Evolutionary conservation across 169 alveolate genomes (phyloP).

Genomic region (Cryptosporidium canis): DNA sequence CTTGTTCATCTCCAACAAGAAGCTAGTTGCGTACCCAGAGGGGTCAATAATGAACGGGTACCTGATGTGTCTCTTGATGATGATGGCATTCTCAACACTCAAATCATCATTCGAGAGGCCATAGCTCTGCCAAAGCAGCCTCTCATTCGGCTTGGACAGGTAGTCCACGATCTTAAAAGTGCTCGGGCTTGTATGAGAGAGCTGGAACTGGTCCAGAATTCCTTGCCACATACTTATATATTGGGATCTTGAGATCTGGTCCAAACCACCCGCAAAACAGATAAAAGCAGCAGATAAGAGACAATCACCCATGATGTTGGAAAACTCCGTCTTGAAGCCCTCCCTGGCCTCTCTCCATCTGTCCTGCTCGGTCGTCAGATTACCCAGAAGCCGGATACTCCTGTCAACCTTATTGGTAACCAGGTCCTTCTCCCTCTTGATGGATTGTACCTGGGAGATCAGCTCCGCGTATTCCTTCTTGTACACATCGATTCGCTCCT

Average conservation of each 20-base stretch:
- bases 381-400: slow-evolving; percentile 85
- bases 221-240: slow-evolving; percentile 74
- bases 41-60: slow-evolving; percentile 97
- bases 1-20: slow-evolving; percentile 74
- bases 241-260: slow-evolving; percentile 31
- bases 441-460: slow-evolving; percentile 90
- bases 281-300: slow-evolving; percentile 94
- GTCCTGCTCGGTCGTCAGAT: slow-evolving; percentile 90
- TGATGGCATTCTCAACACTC: slow-evolving; percentile 95
- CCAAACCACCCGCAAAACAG: slow-evolving; percentile 64
- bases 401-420: slow-evolving; percentile 93
- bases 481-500: slow-evolving; percentile 88
- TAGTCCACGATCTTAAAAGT: slow-evolving; percentile 89
- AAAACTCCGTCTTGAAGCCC: slow-evolving; percentile 82
- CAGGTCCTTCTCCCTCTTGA: slow-evolving; percentile 92
- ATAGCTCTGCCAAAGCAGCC: slow-evolving; percentile 85
- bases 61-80: slow-evolving; percentile 87
- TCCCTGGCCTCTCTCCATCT: slow-evolving; percentile 91
- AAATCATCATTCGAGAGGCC: slow-evolving; percentile 96
- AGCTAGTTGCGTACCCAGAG: slow-evolving; percentile 91
- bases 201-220: slow-evolving; percentile 76
- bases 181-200: slow-evolving; percentile 85
- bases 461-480: slow-evolving; percentile 93
- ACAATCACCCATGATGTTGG: slow-evolving; percentile 93
- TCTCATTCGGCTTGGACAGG: slow-evolving; percentile 93